Evolutionary conservation across 2,329 filamentous ascomycete genomes (phyloP).

Genomic region (Pseudopyricularia javanii): DNA sequence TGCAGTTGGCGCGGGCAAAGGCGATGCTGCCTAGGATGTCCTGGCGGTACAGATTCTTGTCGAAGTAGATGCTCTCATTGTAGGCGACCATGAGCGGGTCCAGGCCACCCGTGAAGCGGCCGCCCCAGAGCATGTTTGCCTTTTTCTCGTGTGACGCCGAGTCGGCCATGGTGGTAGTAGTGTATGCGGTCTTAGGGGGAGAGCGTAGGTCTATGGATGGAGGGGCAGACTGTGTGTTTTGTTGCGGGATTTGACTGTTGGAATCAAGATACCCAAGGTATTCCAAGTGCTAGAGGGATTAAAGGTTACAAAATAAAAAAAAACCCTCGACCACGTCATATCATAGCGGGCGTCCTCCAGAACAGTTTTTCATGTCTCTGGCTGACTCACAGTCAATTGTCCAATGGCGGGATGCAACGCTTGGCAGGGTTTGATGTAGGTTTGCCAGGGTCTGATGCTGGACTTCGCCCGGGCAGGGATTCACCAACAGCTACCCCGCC

Average conservation of each 20-base stretch:
- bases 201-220: neutral
- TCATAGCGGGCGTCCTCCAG: neutral
- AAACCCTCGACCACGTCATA: neutral
- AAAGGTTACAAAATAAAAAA: neutral
- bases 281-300: neutral
- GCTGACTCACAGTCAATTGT: neutral
- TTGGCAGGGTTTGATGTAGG: neutral
- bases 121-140: conserved; percentile 29
- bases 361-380: neutral
- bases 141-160: conserved; percentile 21
- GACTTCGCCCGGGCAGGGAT: neutral
- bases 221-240: neutral
- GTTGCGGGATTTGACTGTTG: neutral
- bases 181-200: neutral
- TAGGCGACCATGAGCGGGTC: conserved; percentile 80
- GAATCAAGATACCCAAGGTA: neutral
- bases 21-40: conserved; percentile 73
- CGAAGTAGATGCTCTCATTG: conserved; percentile 71
- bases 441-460: neutral
- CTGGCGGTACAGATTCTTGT: conserved; percentile 65
- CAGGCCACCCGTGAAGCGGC: conserved; percentile 53
- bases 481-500: neutral
- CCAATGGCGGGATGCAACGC: neutral
- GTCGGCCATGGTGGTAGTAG: conserved; percentile 9
- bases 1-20: conserved; percentile 68